A percentile compares a stretch with the other conserved stretches of the same genome.
These are phyloP conservation scores for Ophiostoma tasmaniense DNA, from an alignment of 2,329 filamentous ascomycete species.

Conservation along the genomic window DNA sequence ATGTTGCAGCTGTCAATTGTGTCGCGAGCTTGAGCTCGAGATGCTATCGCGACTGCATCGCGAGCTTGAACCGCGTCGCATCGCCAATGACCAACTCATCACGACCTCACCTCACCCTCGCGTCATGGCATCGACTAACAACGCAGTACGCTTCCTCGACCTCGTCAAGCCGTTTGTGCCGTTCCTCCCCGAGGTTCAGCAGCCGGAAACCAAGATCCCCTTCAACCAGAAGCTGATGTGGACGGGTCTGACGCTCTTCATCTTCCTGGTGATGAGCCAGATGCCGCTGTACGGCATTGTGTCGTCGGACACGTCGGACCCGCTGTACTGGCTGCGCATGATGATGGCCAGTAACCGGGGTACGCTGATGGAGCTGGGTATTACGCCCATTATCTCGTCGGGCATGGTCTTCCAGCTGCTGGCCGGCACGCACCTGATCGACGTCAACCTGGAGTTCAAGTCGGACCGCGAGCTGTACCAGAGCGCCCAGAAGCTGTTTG, in stretches of 20 bases:
- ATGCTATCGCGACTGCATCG: too few species aligned
- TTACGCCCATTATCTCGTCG: constrained; percentile 97
- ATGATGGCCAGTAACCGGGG: constrained; percentile 98
- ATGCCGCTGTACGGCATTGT: constrained; percentile 99
- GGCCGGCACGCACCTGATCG: constrained; percentile 97
- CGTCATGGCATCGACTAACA: too few species aligned
- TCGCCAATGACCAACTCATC: not conserved
- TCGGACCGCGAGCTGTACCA: constrained; percentile 99
- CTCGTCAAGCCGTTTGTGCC: constrained; percentile 99
- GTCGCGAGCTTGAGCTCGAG: too few species aligned
- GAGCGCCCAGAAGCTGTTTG: constrained; percentile 97
- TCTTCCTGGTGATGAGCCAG: constrained; percentile 99
- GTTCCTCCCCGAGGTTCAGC: constrained; percentile 97
- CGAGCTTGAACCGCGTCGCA: not conserved
- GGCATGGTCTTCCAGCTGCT: constrained; percentile 99
- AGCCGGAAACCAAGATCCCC: constrained; percentile 94
- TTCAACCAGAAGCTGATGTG: constrained; percentile 99
- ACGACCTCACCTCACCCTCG: not conserved
- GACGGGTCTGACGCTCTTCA: constrained; percentile 87
- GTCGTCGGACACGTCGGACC: constrained; percentile 96
- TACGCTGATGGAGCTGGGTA: constrained; percentile 92
- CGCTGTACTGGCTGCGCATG: constrained; percentile 99
- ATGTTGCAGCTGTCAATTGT: not conserved
- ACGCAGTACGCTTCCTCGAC: constrained; percentile 92
- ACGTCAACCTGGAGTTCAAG: constrained; percentile 99